Percentiles rank a stretch among this genome's conserved stretches.
These are phyloP conservation scores for Aspergillus phoenicis DNA, from an alignment of 2,329 filamentous ascomycete genomes.

Conservation along the genomic window DNA sequence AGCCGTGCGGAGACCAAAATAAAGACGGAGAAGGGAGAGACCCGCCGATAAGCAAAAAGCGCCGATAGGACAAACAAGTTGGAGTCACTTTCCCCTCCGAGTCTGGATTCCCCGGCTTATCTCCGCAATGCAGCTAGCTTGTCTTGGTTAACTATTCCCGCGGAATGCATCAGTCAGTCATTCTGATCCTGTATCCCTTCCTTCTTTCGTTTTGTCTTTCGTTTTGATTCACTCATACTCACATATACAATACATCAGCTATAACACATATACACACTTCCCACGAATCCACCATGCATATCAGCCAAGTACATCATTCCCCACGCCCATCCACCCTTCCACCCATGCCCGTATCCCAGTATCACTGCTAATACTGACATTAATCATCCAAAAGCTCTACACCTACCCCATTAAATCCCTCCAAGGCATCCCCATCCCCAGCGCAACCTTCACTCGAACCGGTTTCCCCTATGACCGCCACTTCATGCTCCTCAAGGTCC, in stretches of 20 bases:
- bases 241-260: constrained; percentile 20
- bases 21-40: not conserved
- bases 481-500: constrained; percentile 68
- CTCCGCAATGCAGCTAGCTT: not conserved
- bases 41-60: not conserved
- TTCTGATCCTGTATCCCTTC: not conserved
- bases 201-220: not conserved
- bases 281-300: constrained; percentile 29
- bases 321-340: not conserved
- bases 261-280: too few relatives aligned
- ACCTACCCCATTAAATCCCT: constrained; percentile 75
- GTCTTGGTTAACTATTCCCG: too few relatives aligned
- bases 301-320: constrained; percentile 34
- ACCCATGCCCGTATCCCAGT: not conserved
- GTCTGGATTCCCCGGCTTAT: not conserved
- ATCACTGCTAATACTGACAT: not conserved
- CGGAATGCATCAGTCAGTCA: not conserved
- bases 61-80: not conserved
- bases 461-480: constrained; percentile 68
- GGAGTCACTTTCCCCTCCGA: not conserved
- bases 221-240: constrained; percentile 15
- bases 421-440: constrained; percentile 60
- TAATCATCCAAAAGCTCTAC: constrained; percentile 55
- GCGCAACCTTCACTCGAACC: constrained; percentile 57
- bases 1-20: not conserved